A percentile compares a stretch with the other conserved stretches of the same genome.
These are phyloP conservation scores for Ormosia emarginata DNA, from an alignment of 306 rosid genomes.

Conservation along the genomic window DNA sequence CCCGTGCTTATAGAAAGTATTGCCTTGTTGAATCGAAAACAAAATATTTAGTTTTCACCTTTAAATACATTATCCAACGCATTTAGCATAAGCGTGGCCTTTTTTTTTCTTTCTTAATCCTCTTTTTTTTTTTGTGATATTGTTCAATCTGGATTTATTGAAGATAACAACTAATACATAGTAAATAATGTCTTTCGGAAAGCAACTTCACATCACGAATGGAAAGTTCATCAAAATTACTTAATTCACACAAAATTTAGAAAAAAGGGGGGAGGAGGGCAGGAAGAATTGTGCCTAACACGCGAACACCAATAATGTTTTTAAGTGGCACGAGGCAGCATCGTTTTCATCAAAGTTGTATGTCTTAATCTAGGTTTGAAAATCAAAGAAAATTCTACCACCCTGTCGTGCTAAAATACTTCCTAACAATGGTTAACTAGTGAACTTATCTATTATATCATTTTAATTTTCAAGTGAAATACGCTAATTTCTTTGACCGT, in stretches of 20 bases:
- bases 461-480: constrained; percentile 3
- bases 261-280: background rate
- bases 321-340: constrained; percentile 9
- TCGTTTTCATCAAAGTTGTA: constrained; percentile 34
- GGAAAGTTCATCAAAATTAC: background rate
- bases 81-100: background rate
- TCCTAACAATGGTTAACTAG: background rate
- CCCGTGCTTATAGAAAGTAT: no score
- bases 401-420: constrained; percentile 9
- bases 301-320: background rate
- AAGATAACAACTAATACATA: background rate
- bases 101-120: background rate
- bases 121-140: background rate
- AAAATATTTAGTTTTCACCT: background rate
- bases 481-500: background rate
- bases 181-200: background rate
- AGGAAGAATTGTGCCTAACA: background rate
- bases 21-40: background rate
- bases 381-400: background rate
- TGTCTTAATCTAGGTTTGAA: constrained; percentile 20
- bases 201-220: background rate
- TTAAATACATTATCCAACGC: background rate
- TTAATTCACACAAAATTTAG: background rate
- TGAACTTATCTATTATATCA: background rate
- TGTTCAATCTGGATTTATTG: background rate